These are phyloP conservation scores for Cryphonectria japonica DNA, from an alignment of 2,329 filamentous ascomycete species.

Conservation along the genomic window DNA sequence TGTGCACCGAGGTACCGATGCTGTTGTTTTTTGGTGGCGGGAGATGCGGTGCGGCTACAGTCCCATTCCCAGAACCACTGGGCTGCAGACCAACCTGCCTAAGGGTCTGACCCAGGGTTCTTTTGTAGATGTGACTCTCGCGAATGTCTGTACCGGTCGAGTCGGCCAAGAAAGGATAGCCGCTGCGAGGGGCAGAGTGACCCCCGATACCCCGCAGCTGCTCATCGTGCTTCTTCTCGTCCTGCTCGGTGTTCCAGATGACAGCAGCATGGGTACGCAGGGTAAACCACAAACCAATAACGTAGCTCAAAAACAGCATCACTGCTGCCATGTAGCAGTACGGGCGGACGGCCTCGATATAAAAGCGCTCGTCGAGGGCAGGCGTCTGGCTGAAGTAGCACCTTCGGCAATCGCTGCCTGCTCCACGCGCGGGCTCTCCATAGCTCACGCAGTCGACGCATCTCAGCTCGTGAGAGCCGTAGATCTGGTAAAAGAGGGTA, in stretches of 20 bases:
- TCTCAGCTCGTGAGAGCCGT: slow-evolving; percentile 94
- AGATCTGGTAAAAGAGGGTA: slow-evolving; percentile 97
- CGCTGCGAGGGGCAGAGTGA: slow-evolving; percentile 26
- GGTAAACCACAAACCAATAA: slow-evolving; percentile 94
- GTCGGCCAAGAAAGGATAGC: slow-evolving; percentile 44
- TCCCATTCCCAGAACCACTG: slow-evolving; percentile 46
- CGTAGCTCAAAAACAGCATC: slow-evolving; percentile 87
- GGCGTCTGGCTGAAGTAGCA: slow-evolving; percentile 94
- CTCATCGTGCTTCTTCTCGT: slow-evolving; percentile 73
- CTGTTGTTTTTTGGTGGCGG: slow-evolving; percentile 70
- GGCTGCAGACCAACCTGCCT: slow-evolving; percentile 75
- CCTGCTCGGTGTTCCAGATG: slow-evolving; percentile 88
- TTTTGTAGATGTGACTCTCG: slow-evolving; percentile 88
- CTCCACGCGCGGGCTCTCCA: slow-evolving; percentile 41
- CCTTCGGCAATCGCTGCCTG: slow-evolving; percentile 76
- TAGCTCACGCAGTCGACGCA: slow-evolving; percentile 69
- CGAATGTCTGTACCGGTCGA: slow-evolving; percentile 71
- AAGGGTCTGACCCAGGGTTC: slow-evolving; percentile 87
- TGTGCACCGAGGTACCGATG: slow-evolving; percentile 50
- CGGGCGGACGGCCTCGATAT: slow-evolving; percentile 84
- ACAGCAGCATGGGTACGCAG: slow-evolving; percentile 93
- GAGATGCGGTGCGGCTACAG: slow-evolving; percentile 65
- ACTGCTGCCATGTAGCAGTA: slow-evolving; percentile 89
- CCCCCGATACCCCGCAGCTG: slow-evolving; percentile 39
- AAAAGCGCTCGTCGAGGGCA: slow-evolving; percentile 85